phyloP scores from a whole-genome alignment of 2,329 filamentous ascomycete species.

The Ceratocystis huliohia region DNA sequence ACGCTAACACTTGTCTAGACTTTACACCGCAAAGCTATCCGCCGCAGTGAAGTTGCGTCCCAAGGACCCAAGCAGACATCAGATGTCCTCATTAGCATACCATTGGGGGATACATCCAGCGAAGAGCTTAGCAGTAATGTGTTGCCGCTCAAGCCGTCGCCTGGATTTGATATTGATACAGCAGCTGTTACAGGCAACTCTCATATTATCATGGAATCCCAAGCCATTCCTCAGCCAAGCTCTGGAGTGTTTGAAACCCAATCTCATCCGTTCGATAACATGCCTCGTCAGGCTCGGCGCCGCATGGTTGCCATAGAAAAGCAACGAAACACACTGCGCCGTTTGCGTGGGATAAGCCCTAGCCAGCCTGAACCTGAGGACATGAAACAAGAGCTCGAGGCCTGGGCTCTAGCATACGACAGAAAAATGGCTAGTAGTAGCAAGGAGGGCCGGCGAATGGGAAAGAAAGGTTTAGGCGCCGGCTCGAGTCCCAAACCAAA shows the following conservation, averaged over 20 bases:
- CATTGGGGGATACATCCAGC: conserved; percentile 4
- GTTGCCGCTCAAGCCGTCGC: background rate
- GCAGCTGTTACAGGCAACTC: background rate
- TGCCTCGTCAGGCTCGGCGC: conserved; percentile 11
- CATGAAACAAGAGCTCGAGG: conserved; percentile 12
- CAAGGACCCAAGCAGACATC: background rate
- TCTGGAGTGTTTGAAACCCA: too few relatives aligned
- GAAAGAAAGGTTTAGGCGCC: background rate
- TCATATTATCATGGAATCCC: conserved; percentile 7
- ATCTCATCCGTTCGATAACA: background rate
- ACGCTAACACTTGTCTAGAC: too few relatives aligned
- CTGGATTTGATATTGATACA: conserved; percentile 12
- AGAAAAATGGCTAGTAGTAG: conserved; percentile 2
- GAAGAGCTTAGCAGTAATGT: background rate
- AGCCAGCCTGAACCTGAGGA: conserved; percentile 5
- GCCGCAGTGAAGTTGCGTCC: background rate
- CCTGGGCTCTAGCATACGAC: conserved; percentile 12
- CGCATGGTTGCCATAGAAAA: conserved; percentile 17
- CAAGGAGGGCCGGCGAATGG: background rate
- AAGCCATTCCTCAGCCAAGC: background rate
- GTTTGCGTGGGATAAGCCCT: conserved; percentile 1
- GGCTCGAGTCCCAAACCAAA: background rate
- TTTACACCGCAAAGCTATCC: background rate
- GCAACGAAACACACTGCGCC: conserved; percentile 7
- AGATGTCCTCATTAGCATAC: conserved; percentile 5